Evolutionary conservation across 371 early-diverging fungal species (phyloP), one percentile per base, ranked within the genome.

Genomic region (Lichtheimia corymbifera): DNA sequence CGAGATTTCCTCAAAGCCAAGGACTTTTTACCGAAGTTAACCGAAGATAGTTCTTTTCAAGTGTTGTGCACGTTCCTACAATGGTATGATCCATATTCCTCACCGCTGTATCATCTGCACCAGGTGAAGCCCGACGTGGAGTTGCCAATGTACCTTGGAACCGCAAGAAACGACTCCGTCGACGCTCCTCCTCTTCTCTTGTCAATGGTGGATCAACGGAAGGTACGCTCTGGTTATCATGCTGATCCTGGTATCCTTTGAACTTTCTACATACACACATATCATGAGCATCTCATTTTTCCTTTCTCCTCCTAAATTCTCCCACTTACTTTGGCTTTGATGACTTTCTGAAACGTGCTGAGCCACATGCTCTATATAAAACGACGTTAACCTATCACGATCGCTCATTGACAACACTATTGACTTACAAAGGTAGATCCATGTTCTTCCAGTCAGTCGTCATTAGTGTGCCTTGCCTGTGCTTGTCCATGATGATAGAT

Each of bases 21-120:
- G 35, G 2, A 35, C 49, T 65, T 55, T 80, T 55, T 80, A 89
- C 91, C 15, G 91, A 90, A 2, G 98, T 98, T 55, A 98, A 80
- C 47, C 98, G 79, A 43, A 97, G 66, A 71, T 96, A 98, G 52
- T 75, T 74, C 73, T 97, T 97, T 67, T 97, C 97, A 17, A 97
- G 76, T 59, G 83, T 73, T 15, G 79, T 75, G 58, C 88, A 84
- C 3, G 96, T 95, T 40, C 98, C 98, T 22, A 97, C 89, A 59
- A 98, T 90, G 2, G 94, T 90, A 56, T 86, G 58, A 42, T 17
- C 55, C 47, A n/a, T 55, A 67, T 69, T 57, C 82, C 68, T 61
- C 85, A 88, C 22, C 86, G 76, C 44, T 72, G 66, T 44, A 74
- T 61, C 17, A 85, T 70, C 45, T 17, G n/a, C 45, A 12, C 49